Evolutionary conservation across 164 flowering plant genomes (phyloP).

Genomic region (Echeveria elegans): DNA sequence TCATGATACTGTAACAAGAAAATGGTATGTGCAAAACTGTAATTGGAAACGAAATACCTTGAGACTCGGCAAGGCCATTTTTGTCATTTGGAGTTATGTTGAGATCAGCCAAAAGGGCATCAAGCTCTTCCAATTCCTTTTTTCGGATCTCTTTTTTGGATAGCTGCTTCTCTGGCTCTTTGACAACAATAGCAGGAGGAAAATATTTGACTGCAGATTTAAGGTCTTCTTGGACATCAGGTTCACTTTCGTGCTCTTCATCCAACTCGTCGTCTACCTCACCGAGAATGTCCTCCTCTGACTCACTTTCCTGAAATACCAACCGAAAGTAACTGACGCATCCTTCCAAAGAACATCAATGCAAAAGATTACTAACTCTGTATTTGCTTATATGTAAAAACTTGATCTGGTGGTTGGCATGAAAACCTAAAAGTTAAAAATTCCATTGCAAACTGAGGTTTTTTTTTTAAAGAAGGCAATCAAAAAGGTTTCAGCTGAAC

Average conservation of each 20-base stretch:
- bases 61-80: conserved; percentile 33
- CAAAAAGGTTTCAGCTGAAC: background rate
- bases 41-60: conserved; percentile 46
- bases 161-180: conserved; percentile 82
- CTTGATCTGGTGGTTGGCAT: background rate
- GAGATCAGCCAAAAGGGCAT: conserved; percentile 77
- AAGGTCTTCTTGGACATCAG: conserved; percentile 26
- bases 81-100: conserved; percentile 38
- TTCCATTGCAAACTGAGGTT: background rate
- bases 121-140: conserved; percentile 84
- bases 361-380: background rate
- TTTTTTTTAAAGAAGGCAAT: background rate
- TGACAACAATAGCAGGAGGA: conserved; percentile 24
- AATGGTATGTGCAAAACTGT: too few relatives aligned
- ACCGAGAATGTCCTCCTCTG: conserved; percentile 63
- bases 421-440: background rate
- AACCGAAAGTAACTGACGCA: background rate
- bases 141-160: conserved; percentile 86
- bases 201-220: background rate
- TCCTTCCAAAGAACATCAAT: background rate
- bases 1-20: too few relatives aligned
- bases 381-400: too few relatives aligned
- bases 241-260: conserved; percentile 59
- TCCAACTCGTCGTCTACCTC: conserved; percentile 67
- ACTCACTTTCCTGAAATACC: conserved; percentile 61